Conservation (phyloP, 2,329 filamentous ascomycete species). For the Xylariaceae sp. region DNA sequence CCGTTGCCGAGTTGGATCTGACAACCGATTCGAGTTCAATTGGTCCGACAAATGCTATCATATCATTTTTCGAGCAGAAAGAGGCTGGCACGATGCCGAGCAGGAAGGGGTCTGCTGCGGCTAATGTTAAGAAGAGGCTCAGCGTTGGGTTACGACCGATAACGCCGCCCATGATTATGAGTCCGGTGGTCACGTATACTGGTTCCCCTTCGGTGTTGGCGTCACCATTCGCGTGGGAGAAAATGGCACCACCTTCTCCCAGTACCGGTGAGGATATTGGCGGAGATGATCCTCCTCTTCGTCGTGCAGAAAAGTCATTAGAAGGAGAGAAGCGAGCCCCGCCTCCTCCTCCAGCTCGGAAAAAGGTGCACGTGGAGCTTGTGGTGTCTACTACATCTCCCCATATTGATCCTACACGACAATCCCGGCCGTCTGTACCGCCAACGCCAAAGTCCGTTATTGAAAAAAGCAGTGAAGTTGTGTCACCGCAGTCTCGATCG, state of each 20-base stretch:
- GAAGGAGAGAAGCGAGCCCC: constrained; percentile 20
- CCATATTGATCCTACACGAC: constrained; percentile 14
- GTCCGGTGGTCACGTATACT: constrained; percentile 24
- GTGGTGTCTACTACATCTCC: constrained; percentile 4
- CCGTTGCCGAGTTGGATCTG: constrained; percentile 32
- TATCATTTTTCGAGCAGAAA: constrained; percentile 62
- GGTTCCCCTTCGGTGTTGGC: constrained; percentile 25
- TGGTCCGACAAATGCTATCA: constrained; percentile 57
- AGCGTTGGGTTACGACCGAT: constrained; percentile 26
- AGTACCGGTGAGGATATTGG: constrained; percentile 2
- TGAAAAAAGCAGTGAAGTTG: constrained; percentile 22
- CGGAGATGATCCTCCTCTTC: not conserved
- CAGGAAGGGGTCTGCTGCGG: constrained; percentile 23
- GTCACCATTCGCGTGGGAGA: constrained; percentile 21
- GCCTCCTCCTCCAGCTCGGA: constrained; percentile 25
- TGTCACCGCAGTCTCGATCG: constrained; percentile 29
- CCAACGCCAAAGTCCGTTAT: constrained; percentile 22
- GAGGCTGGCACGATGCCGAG: constrained; percentile 24
- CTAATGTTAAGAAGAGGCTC: constrained; percentile 32
- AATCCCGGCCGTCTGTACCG: constrained; percentile 22
- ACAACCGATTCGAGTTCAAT: constrained; percentile 53
- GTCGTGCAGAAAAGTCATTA: not conserved
- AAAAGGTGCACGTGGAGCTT: constrained; percentile 13
- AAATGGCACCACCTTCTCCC: constrained; percentile 16
- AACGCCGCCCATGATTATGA: constrained; percentile 32